phyloP scores from a whole-genome alignment of 805 yeast genomes.

The Metschnikowia borealis region DNA sequence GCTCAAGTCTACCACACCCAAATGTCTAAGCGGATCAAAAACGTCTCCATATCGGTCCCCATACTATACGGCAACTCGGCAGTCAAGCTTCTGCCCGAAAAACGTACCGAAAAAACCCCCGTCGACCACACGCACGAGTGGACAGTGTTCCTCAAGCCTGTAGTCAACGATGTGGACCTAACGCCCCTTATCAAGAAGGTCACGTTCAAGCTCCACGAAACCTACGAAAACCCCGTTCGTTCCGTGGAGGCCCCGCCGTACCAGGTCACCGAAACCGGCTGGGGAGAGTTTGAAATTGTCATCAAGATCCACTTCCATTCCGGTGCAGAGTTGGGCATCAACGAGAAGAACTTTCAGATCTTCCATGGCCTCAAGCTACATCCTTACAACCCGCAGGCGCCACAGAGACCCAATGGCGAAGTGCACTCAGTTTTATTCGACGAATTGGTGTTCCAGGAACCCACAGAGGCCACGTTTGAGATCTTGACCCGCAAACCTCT shows the following conservation, averaged over 20 bases:
- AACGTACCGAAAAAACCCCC: conserved; percentile 57
- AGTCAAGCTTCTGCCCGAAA: conserved; percentile 49
- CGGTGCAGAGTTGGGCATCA: conserved; percentile 58
- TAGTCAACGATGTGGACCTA: conserved; percentile 62
- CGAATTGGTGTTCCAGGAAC: conserved; percentile 92
- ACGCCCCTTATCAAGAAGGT: conserved; percentile 83
- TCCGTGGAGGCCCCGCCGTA: conserved; percentile 87
- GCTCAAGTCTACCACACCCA: not conserved
- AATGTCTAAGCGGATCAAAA: conserved; percentile 25
- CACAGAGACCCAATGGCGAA: conserved; percentile 39
- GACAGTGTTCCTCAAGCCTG: conserved; percentile 90
- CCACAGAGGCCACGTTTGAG: conserved; percentile 85
- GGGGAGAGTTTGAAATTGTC: conserved; percentile 98
- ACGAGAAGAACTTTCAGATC: conserved; percentile 79
- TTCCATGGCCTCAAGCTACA: conserved; percentile 90
- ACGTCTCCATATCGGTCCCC: conserved; percentile 65
- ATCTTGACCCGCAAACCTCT: conserved; percentile 66
- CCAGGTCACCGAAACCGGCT: conserved; percentile 94
- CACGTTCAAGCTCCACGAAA: conserved; percentile 91
- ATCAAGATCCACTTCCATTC: conserved; percentile 80
- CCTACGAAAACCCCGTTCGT: conserved; percentile 83
- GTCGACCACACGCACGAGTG: conserved; percentile 91
- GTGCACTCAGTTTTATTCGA: conserved; percentile 59
- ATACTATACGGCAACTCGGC: conserved; percentile 81
- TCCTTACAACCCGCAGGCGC: conserved; percentile 60